Percentiles rank a stretch among this genome's conserved stretches.
Evolutionary conservation across 2,329 filamentous ascomycete genomes (phyloP).

Genomic region (Venturia carpophila): DNA sequence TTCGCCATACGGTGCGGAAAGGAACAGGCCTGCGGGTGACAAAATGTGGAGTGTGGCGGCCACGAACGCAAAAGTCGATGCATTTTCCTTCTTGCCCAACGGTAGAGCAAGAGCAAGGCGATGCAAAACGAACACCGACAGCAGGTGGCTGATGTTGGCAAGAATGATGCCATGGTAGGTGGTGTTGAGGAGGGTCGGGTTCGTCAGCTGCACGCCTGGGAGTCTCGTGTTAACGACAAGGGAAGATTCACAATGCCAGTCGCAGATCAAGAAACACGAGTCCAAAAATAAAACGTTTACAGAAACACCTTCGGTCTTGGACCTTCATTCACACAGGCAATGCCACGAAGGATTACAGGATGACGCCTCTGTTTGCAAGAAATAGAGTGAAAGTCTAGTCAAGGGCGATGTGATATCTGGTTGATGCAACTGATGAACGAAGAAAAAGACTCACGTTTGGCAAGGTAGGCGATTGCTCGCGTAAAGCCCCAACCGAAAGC

Average conservation of each 20-base stretch:
- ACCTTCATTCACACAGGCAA: not conserved
- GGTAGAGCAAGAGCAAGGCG: constrained; percentile 47
- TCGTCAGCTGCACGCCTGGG: constrained; percentile 18
- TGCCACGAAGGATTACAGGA: not conserved
- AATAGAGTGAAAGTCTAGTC: not conserved
- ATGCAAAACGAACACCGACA: constrained; percentile 67
- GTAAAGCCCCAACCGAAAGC: constrained; percentile 61
- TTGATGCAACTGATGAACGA: not conserved
- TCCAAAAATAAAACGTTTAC: constrained; percentile 4
- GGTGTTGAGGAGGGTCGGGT: constrained; percentile 20
- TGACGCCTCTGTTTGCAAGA: not conserved
- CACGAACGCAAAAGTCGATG: constrained; percentile 52
- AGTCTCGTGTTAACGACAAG: constrained; percentile 15
- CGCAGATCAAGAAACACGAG: not conserved
- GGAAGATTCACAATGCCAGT: constrained; percentile 17
- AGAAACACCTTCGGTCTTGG: constrained; percentile 4
- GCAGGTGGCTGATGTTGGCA: constrained; percentile 66
- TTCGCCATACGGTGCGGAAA: constrained; percentile 81
- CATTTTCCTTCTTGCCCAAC: constrained; percentile 25
- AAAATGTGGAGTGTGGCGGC: constrained; percentile 70
- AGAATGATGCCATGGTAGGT: constrained; percentile 51
- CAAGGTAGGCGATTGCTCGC: constrained; percentile 35
- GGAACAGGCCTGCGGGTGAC: constrained; percentile 81
- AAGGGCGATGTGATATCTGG: not conserved
- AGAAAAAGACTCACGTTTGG: constrained; percentile 32